phyloP scores from a whole-genome alignment of 2,329 filamentous ascomycete species.

The Ascomycota sp. region DNA sequence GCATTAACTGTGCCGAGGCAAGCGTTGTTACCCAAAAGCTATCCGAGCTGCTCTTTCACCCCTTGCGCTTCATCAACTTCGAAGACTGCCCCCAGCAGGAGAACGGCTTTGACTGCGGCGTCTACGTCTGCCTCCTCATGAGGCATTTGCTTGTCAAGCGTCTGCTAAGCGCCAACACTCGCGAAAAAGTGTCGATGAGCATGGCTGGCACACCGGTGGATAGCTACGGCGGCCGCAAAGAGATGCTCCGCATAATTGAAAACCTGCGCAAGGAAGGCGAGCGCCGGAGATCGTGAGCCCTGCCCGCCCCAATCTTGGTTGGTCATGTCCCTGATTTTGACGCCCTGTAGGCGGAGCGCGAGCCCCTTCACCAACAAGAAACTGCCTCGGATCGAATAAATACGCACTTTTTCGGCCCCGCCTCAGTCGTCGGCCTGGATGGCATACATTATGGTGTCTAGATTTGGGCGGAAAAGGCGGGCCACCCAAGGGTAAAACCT shows the following conservation, averaged over 20 bases:
- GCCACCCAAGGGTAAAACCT: no score
- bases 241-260: conserved; percentile 83
- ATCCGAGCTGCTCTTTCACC: conserved; percentile 41
- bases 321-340: not conserved
- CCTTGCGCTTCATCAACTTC: conserved; percentile 59
- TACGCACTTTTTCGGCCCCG: conserved; percentile 12
- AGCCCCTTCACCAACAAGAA: conserved; percentile 18
- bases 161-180: conserved; percentile 57
- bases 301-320: not conserved
- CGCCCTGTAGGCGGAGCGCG: conserved; percentile 13
- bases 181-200: conserved; percentile 85
- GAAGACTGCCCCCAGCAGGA: conserved; percentile 77
- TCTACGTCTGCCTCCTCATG: conserved; percentile 93
- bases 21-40: conserved; percentile 49
- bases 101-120: conserved; percentile 83
- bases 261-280: conserved; percentile 73
- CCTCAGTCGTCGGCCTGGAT: conserved; percentile 11
- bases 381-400: conserved; percentile 23
- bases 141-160: conserved; percentile 75
- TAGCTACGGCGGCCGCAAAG: conserved; percentile 59
- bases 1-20: conserved; percentile 58
- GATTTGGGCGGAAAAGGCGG: no score
- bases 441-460: no score
- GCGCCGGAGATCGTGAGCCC: conserved; percentile 60
- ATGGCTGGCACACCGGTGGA: conserved; percentile 73